Conservation (phyloP, 2,329 filamentous ascomycete species). For the Fusarium napiforme region DNA sequence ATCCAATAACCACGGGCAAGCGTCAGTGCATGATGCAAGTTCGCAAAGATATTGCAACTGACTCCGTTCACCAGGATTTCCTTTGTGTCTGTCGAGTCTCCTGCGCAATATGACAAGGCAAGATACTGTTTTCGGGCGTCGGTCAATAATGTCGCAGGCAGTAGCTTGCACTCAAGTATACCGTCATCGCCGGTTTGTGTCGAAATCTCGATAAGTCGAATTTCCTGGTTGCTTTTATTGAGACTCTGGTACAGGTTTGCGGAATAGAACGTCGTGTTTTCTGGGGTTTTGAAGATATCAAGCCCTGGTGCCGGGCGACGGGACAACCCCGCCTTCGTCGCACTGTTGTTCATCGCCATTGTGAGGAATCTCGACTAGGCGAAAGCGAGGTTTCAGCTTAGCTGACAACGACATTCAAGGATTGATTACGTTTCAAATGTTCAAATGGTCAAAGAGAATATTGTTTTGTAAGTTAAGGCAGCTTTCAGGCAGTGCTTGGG, state of each 20-base stretch:
- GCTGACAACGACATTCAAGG: too few species aligned
- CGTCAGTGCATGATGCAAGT: rapidly evolving
- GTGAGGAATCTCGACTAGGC: too few species aligned
- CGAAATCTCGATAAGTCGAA: background rate
- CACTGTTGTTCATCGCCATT: rapidly evolving
- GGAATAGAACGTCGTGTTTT: rapidly evolving
- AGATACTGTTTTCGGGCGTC: background rate
- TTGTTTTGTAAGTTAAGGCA: too few species aligned
- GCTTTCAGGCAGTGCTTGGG: too few species aligned
- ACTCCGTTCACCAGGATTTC: rapidly evolving
- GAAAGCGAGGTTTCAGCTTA: too few species aligned
- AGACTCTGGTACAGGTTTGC: rapidly evolving
- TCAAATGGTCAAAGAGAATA: too few species aligned
- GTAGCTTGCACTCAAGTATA: rapidly evolving
- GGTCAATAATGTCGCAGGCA: rapidly evolving
- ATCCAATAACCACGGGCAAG: rapidly evolving
- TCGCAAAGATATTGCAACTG: rapidly evolving
- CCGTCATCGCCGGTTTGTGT: background rate
- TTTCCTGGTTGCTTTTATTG: rapidly evolving
- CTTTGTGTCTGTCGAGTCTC: rapidly evolving
- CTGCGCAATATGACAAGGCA: rapidly evolving
- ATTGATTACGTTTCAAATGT: too few species aligned
- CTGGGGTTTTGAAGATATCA: background rate
- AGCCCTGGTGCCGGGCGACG: rapidly evolving
- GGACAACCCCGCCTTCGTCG: rapidly evolving